Evolutionary conservation across 257 asterid genomes (phyloP).

Genomic region (Solanum dulcamara): DNA sequence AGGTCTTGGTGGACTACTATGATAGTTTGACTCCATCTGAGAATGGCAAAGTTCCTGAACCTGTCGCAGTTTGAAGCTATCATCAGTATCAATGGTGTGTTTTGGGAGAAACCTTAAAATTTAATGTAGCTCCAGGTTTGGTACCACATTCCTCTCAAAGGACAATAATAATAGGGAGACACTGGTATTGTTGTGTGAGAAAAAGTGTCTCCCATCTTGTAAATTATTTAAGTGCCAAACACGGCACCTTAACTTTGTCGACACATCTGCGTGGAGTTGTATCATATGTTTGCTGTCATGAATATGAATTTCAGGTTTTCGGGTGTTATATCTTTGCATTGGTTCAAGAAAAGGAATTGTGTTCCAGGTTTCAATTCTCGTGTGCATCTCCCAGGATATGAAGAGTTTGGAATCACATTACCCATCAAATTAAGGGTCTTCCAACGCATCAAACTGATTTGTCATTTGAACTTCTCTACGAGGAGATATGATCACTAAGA

Average conservation of each 20-base stretch:
- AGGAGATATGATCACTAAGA: background rate
- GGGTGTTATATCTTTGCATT: background rate
- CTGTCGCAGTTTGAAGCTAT: constrained; percentile 42
- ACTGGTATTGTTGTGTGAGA: background rate
- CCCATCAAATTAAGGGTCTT: background rate
- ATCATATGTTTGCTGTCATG: background rate
- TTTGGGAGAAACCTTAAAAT: background rate
- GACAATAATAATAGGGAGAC: background rate
- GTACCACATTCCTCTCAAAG: background rate
- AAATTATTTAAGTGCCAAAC: background rate
- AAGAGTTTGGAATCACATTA: background rate
- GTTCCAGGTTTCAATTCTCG: background rate
- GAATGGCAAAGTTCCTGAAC: constrained; percentile 42
- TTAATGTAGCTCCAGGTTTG: background rate
- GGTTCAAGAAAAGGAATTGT: background rate
- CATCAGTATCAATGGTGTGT: background rate
- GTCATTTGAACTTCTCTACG: background rate
- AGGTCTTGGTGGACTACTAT: constrained; percentile 85
- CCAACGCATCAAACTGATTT: background rate
- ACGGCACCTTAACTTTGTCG: background rate
- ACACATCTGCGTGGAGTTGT: background rate
- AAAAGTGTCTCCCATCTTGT: constrained; percentile 1
- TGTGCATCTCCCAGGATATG: background rate
- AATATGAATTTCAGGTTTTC: background rate
- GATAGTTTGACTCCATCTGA: constrained; percentile 48